phyloP scores from a whole-genome alignment of 331 rosid species.

The Dryas integrifolia region DNA sequence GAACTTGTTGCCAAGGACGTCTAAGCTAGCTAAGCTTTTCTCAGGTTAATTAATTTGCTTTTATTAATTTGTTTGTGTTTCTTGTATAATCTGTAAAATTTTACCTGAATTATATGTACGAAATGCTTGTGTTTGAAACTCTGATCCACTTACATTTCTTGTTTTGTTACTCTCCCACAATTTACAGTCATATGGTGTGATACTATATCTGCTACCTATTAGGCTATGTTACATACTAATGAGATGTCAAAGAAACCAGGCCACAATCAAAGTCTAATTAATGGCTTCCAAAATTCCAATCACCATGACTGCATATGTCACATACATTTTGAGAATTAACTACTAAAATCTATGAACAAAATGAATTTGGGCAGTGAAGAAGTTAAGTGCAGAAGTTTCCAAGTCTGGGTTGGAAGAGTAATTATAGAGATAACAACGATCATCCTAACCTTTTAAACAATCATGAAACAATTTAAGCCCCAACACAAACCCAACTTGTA shows the following conservation, averaged over 20 bases:
- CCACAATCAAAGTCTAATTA: not conserved
- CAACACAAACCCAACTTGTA: not conserved
- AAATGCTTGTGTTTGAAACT: conserved; percentile 16
- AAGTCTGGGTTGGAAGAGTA: no score
- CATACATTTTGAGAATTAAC: no score
- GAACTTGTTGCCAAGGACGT: conserved; percentile 94
- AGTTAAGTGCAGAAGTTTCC: no score
- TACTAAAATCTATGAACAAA: no score
- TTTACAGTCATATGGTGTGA: not conserved
- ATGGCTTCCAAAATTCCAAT: not conserved
- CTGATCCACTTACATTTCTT: not conserved
- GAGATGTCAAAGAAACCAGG: no score
- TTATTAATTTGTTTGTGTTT: not conserved
- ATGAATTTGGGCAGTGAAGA: no score
- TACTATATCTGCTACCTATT: not conserved
- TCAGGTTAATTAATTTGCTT: conserved; percentile 5
- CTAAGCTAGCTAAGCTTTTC: conserved; percentile 17
- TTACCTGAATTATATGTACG: conserved; percentile 2
- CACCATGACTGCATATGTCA: not conserved
- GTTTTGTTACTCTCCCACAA: not conserved
- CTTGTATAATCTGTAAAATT: conserved; percentile 14
- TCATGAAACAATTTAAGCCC: not conserved
- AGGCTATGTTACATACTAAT: not conserved
- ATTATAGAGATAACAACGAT: no score
- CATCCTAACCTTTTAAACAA: no score